Evolutionary conservation across 495 filamentous ascomycete genomes (phyloP).

Genomic region (Penicillium silybi): DNA sequence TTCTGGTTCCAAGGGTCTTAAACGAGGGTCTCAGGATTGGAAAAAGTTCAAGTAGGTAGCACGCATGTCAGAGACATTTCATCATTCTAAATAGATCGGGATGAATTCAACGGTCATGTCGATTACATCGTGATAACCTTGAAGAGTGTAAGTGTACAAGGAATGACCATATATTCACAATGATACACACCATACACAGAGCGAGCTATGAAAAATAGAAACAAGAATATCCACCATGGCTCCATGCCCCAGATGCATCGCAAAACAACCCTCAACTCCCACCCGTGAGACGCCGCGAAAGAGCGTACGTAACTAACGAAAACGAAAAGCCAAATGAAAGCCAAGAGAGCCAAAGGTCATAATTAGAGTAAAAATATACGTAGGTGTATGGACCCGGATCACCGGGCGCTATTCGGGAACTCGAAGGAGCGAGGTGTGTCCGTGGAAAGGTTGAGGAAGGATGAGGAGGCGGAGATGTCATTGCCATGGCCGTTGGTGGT

Average conservation of each 20-base stretch:
- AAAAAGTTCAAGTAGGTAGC: no score
- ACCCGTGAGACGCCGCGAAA: constrained; percentile 20
- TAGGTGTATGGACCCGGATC: constrained; percentile 2
- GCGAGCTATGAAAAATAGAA: constrained; percentile 1
- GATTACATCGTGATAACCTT: no score
- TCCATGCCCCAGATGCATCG: constrained; percentile 25
- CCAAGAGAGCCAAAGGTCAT: constrained; percentile 7
- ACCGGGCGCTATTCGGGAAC: constrained; percentile 5
- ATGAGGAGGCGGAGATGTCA: constrained; percentile 31
- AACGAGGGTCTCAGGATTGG: no score
- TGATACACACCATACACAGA: constrained; percentile 3
- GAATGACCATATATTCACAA: constrained; percentile 11
- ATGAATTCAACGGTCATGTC: not conserved
- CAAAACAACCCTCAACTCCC: constrained; percentile 12
- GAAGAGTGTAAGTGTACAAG: not conserved
- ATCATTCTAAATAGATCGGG: not conserved
- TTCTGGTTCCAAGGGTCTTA: not conserved
- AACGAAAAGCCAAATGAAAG: not conserved
- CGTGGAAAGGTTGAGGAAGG: constrained; percentile 22
- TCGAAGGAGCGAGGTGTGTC: constrained; percentile 21
- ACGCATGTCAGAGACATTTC: not conserved
- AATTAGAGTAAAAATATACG: not conserved
- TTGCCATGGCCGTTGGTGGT: constrained; percentile 18
- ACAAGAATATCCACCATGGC: constrained; percentile 20
- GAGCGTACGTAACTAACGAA: constrained; percentile 5